Evolutionary conservation across 2,329 filamentous ascomycete species (phyloP).

Genomic region (Diaporthe citrichinensis): DNA sequence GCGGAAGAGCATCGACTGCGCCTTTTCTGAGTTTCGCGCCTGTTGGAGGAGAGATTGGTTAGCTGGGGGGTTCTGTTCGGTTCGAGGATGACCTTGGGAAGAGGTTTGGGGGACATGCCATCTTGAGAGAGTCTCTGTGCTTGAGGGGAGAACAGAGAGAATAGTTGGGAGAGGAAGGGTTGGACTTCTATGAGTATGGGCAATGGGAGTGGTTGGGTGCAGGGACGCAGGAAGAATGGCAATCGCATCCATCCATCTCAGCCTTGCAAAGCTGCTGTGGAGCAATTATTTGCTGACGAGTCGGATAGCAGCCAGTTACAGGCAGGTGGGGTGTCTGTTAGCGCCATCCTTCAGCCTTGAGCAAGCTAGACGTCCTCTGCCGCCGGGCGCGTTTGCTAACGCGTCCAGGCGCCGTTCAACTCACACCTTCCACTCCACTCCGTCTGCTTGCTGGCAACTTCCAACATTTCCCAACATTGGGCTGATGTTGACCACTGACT

Average conservation of each 20-base stretch:
- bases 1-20: slow-evolving; percentile 99
- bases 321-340: slow-evolving; percentile 12
- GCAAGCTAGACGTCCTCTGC: background rate
- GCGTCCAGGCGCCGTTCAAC: background rate
- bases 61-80: background rate
- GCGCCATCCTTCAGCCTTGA: slow-evolving; percentile 23
- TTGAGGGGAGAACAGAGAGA: background rate
- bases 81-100: background rate
- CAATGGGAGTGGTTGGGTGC: background rate
- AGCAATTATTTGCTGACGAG: slow-evolving; percentile 9
- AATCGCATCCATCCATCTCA: slow-evolving; percentile 3
- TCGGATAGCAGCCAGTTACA: slow-evolving; percentile 20
- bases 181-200: background rate
- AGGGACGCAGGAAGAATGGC: background rate
- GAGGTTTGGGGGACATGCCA: slow-evolving; percentile 38
- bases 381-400: background rate
- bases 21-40: slow-evolving; percentile 98
- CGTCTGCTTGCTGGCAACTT: background rate
- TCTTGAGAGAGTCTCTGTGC: slow-evolving; percentile 27
- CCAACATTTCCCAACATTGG: background rate
- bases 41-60: slow-evolving; percentile 51
- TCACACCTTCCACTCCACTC: background rate
- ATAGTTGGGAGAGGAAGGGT: background rate
- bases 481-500: background rate
- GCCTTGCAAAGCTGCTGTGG: slow-evolving; percentile 37